A percentile compares a stretch with the other conserved stretches of the same genome.
Conservation (phyloP, 108 stramenopile genomes). For the Skeletonema menzelii region DNA sequence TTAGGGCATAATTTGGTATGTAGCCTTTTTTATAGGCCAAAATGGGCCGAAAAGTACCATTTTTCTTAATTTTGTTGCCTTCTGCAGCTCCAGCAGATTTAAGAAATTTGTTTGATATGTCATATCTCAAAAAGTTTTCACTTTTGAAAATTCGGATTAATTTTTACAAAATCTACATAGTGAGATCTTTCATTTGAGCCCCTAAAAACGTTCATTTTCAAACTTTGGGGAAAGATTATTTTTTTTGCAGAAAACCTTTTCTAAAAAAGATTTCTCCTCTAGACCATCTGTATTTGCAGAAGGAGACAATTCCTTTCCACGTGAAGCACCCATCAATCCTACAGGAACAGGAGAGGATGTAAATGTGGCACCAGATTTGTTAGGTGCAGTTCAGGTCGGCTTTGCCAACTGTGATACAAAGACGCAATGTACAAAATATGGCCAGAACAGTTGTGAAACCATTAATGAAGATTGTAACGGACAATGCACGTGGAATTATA, state of each 20-base stretch:
- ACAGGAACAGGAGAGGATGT: too few relatives aligned
- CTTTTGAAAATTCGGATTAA: background rate
- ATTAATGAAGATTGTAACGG: too few relatives aligned
- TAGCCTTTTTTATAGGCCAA: background rate
- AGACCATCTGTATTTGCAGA: background rate
- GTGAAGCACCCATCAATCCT: too few relatives aligned
- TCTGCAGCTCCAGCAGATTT: background rate
- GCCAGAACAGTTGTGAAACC: too few relatives aligned
- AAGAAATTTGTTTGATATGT: background rate
- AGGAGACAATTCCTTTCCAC: too few relatives aligned
- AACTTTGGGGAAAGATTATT: background rate
- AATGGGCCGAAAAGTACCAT: background rate
- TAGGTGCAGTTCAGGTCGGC: background rate
- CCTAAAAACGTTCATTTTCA: background rate
- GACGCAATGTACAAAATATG: too few relatives aligned
- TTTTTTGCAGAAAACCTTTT: background rate
- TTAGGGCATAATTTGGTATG: background rate
- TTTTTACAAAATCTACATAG: background rate
- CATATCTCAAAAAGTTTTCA: slow-evolving; percentile 2
- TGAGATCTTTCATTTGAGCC: slow-evolving; percentile 1
- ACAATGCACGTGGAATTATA: too few relatives aligned
- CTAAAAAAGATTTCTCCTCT: background rate
- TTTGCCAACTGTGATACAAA: too few relatives aligned
- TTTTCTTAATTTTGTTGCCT: background rate
- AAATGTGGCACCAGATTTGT: background rate